Conservation (phyloP, 306 rosid species). For the Sphenostylis stenocarpa region DNA sequence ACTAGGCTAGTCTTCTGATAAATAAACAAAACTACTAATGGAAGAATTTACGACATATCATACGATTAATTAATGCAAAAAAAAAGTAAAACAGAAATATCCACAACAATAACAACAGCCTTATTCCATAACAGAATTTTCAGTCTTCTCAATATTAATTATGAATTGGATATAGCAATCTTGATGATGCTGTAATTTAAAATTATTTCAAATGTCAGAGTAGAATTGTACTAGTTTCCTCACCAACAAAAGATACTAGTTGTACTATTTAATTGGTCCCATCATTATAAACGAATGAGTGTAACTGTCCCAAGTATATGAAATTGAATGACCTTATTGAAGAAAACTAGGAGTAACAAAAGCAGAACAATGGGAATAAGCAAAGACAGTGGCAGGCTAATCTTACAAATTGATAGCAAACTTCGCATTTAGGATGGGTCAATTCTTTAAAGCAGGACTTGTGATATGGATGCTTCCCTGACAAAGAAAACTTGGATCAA, state of each 20-base stretch:
- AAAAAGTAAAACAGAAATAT: background rate
- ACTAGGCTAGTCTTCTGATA: constrained; percentile 10
- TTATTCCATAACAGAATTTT: background rate
- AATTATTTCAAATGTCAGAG: background rate
- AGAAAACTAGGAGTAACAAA: constrained; percentile 16
- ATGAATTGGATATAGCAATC: background rate
- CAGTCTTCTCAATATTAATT: background rate
- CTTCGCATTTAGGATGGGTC: constrained; percentile 90
- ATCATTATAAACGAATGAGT: background rate
- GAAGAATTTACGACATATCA: background rate
- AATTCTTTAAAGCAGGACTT: constrained; percentile 79
- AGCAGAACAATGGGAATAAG: constrained; percentile 8
- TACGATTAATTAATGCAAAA: background rate
- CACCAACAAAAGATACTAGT: too few species aligned
- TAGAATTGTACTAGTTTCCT: background rate
- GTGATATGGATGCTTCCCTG: constrained; percentile 91
- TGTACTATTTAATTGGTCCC: background rate
- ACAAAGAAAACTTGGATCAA: constrained; percentile 87
- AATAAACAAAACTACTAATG: constrained; percentile 4
- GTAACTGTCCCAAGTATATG: background rate
- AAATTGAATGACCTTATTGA: background rate
- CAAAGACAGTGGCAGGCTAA: constrained; percentile 8
- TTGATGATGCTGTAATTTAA: background rate
- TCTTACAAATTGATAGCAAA: constrained; percentile 89
- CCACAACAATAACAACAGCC: background rate